Percentiles rank a stretch among this genome's conserved stretches.
Evolutionary conservation across 495 filamentous ascomycete genomes (phyloP).

Genomic region (Tuber borchii): DNA sequence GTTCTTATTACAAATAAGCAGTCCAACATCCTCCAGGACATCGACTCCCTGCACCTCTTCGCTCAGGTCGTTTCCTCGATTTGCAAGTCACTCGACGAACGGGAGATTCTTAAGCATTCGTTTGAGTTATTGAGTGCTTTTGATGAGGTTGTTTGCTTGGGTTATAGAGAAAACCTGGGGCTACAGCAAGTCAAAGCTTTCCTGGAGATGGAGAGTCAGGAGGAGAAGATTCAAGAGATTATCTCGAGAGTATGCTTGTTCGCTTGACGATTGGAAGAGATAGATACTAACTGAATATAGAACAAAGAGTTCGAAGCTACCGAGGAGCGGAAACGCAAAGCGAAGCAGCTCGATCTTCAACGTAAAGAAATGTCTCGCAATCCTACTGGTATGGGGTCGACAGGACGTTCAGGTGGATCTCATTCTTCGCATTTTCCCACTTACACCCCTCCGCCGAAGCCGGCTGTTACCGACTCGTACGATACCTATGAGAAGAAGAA

Average conservation of each 20-base stretch:
- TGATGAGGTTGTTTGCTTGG: constrained; percentile 89
- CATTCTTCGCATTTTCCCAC: constrained; percentile 77
- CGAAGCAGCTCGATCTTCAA: constrained; percentile 96
- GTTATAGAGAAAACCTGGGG: constrained; percentile 91
- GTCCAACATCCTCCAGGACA: constrained; percentile 98
- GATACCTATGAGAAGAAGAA: constrained; percentile 97
- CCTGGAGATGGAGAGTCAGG: constrained; percentile 97
- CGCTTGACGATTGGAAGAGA: neutral
- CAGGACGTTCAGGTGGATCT: constrained; percentile 52
- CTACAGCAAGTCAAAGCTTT: constrained; percentile 96
- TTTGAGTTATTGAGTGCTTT: constrained; percentile 94
- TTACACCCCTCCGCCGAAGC: constrained; percentile 73
- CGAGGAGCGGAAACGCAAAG: constrained; percentile 95
- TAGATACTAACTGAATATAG: constrained; percentile 46
- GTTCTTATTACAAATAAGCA: constrained; percentile 98
- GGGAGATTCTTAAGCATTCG: constrained; percentile 87
- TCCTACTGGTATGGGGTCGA: constrained; percentile 47
- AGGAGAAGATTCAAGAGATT: constrained; percentile 96
- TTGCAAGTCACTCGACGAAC: constrained; percentile 91
- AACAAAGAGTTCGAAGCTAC: constrained; percentile 98
- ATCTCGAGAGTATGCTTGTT: constrained; percentile 67
- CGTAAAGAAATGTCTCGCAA: constrained; percentile 73
- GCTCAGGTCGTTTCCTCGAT: constrained; percentile 93
- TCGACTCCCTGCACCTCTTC: constrained; percentile 94
- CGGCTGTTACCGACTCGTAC: constrained; percentile 70